Base-by-base conservation (phyloP, 1,284 basidiomycete genomes). In the Austroboletus niveus region DNA sequence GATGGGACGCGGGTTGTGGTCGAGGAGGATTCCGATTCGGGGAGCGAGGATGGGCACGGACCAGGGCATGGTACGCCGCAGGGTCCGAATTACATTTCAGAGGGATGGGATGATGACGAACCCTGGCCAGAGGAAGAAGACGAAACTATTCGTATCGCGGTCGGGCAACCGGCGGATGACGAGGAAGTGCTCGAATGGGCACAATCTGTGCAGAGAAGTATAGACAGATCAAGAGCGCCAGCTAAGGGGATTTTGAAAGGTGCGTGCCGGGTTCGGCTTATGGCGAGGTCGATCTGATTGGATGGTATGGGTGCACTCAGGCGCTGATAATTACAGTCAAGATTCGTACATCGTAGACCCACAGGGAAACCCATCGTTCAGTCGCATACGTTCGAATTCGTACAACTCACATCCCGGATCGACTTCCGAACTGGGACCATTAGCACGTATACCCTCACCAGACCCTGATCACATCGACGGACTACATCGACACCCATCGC, bases 201-300 rank as follows among this genome's bases (percentile, higher is more conserved):
- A 49, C 78, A 78, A 57, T 84, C 88, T 64, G 72, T 84, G 52
- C 81, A 82, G 57, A 76, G 80, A 61, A 89, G 79, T 69, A 71
- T 80, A 47, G 92, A 87, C 73, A 75, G 73, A 70, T 77, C 74
- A 57, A 79, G 74, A 65, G 72, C 69, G 60, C 93, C 95, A 8
- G 75, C 84, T 42, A 91, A 82, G 70, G 89, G 94, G 35, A 98
- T 98, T 58, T 73, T 98, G 57, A 98, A 97, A 79, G 75, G 94
- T 94, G 64, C 64, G 87, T 80, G 5, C 10, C 2, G 50, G 51
- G 14, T 34, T 3, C 22, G 39, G 27, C 22, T 17, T 22, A 36
- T 32, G 39, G 6, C 10, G 1, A 38, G 48, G 44, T 31, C 44
- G 6, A 22, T 32, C n/a, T 27, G 49, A 31, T 46, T 38, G 50